Evolutionary conservation across 495 filamentous ascomycete genomes (phyloP), one percentile per base, ranked within the genome.

Genomic region (Penicillium paradoxum): DNA sequence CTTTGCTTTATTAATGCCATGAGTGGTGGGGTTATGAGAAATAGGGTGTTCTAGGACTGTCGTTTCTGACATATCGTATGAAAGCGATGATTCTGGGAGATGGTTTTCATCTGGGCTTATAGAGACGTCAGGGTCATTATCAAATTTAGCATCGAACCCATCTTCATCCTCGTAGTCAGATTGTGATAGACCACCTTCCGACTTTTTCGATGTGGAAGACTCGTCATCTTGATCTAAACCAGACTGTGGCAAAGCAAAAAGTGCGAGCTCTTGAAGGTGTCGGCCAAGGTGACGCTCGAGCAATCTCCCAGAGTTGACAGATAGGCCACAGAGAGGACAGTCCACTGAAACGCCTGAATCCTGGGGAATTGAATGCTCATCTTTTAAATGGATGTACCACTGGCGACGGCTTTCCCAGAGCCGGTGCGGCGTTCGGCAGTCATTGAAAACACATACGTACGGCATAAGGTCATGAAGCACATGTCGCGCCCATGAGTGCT

Each of bases 391-490:
- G 29, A 33, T 1, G 27, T 55, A 48, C 68, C 66, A 69, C 19
- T 62, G 36, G 9, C 49, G 45, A 18, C 68, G 46, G 11, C 53
- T 62, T 3, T 48, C 56, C 33, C 59, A 69, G 0, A 69, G 45
- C 30, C 48, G 51, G 15, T 58, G 42, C 2, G 61, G 58, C 4
- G 56, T 59, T 0, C 33, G 15, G 39, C 68, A 71, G 3, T 33
- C 40, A 0, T 43, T 24, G 14, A 57, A 55, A 0, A 62, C 13
- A 43, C 67, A 69, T 1, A 56, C 34, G 45, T 70, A 70, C 4
- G 67, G 63, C 57, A 58, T 57, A 15, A 70, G 24, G 17, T 70
- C 67, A 1, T 46, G 41, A 38, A 69, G 66, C 14, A 70, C 40
- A 57, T 70, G 67, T 1, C 51, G 52, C 9, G 51, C 50, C 65